Base-by-base conservation (phyloP, 1,284 basidiomycete species). In the Boletus sp. region DNA sequence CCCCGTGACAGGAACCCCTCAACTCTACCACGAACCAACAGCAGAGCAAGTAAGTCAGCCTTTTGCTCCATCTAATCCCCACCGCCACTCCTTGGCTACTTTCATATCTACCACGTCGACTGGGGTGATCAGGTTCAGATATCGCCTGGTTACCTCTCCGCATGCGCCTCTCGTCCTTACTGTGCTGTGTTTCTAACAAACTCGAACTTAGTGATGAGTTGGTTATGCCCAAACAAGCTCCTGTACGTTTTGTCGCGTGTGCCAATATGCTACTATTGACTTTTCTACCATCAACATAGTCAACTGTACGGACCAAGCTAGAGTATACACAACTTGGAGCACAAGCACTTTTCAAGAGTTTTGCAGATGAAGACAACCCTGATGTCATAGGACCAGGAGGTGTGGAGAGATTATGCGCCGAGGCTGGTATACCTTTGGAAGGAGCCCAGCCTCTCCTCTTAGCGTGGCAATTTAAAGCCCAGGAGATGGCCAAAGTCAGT, bases 401-500 rank as follows among this genome's bases (percentile, higher is more conserved):
- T 1, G 78, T 88, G 52, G 80, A 82, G 62, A 71, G 65, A 41
- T 65, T 90, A 26, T 90, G 82, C 65, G 72, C 56, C 19, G 84
- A 88, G 55, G 76, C 80, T 9, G 68, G 76, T 12, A 77, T 89
- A 41, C 70, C 84, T 1, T 66, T 90, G 61, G 88, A 88, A 22
- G 84, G 86, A 26, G 71, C 81, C 8, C 67, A 79, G 48, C 84
- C 87, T 16, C 70, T 90, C 35, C 70, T 90, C 22, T 68, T 89
- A 6, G 77, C 84, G 14, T 90, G 88, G 88, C 80, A 84, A 55
- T 64, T 86, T 45, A 71, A 75, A 41, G 75, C 82, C 8, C 71
- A 73, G 51, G 84, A 88, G 58, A 81, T 90, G 77, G 84, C 73
- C 17, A 85, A 80, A 56, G 71, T 90, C 42, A 75, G 74, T 39